These are phyloP conservation scores for Lachancea sp. DNA, from an alignment of 805 yeast genomes.

Conservation along the genomic window DNA sequence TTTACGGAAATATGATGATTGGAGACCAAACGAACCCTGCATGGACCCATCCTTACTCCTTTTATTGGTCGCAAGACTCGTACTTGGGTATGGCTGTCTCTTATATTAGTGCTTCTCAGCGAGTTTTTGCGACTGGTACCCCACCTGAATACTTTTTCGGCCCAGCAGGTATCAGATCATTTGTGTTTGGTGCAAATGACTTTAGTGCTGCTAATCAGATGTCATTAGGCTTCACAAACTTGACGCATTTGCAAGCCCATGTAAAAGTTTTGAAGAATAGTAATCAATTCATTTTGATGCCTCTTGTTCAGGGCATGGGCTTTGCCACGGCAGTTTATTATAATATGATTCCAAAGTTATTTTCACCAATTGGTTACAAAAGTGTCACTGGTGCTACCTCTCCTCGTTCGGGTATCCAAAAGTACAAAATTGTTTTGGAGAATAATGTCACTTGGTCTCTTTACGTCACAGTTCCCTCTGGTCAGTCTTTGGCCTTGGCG, in stretches of 20 bases:
- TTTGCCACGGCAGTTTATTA: constrained; percentile 62
- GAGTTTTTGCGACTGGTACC: constrained; percentile 58
- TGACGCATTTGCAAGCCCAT: constrained; percentile 34
- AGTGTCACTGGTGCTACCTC: constrained; percentile 38
- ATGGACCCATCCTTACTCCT: constrained; percentile 78
- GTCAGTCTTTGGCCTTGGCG: constrained; percentile 28
- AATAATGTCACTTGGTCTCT: constrained; percentile 62
- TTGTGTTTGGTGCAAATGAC: constrained; percentile 44
- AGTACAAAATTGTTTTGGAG: constrained; percentile 49
- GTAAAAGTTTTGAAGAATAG: constrained; percentile 23
- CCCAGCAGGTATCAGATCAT: constrained; percentile 60
- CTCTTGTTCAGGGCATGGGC: constrained; percentile 78
- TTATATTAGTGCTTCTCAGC: constrained; percentile 51
- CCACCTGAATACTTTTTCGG: constrained; percentile 59
- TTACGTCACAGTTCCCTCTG: constrained; percentile 46
- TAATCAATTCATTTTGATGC: constrained; percentile 42
- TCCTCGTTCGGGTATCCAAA: constrained; percentile 39
- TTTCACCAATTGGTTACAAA: constrained; percentile 62
- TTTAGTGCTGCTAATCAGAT: constrained; percentile 28
- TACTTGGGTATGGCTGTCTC: constrained; percentile 60
- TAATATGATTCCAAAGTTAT: constrained; percentile 46
- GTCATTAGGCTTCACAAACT: constrained; percentile 26
- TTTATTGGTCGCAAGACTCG: constrained; percentile 55
- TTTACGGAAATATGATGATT: constrained; percentile 65
- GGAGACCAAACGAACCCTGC: constrained; percentile 61